Evolutionary conservation across 2,329 filamentous ascomycete genomes (phyloP).

Genomic region (Trichocomaceae sp.): DNA sequence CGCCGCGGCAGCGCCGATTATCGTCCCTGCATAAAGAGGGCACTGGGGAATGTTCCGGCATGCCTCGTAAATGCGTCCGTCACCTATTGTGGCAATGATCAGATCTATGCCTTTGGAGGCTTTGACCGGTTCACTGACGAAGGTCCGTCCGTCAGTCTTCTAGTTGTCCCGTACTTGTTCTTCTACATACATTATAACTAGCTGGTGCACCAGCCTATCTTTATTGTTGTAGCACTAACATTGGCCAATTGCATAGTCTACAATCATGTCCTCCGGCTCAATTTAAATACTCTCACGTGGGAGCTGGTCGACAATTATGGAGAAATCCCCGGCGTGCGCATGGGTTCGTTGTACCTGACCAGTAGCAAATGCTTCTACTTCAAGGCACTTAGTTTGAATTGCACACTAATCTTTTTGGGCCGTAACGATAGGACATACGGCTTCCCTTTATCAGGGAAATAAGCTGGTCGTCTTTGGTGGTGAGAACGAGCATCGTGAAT

Average conservation of each 20-base stretch:
- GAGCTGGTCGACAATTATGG: constrained; percentile 96
- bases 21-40: constrained; percentile 74
- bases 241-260: constrained; percentile 59
- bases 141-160: constrained; percentile 37
- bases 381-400: background rate
- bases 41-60: constrained; percentile 73
- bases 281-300: constrained; percentile 86
- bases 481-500: constrained; percentile 94
- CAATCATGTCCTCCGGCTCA: constrained; percentile 88
- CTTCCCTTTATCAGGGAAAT: constrained; percentile 84
- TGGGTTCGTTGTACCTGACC: constrained; percentile 58
- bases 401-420: background rate
- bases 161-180: background rate
- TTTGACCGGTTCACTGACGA: constrained; percentile 99
- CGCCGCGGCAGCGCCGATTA: constrained; percentile 62
- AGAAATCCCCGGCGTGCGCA: constrained; percentile 91
- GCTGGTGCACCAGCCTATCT: background rate
- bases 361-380: background rate
- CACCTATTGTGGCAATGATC: constrained; percentile 95
- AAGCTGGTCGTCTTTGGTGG: constrained; percentile 97
- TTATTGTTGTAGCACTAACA: constrained; percentile 4
- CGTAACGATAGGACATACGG: constrained; percentile 71
- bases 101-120: constrained; percentile 96
- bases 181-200: background rate
- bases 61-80: constrained; percentile 97